Percentiles rank a stretch among this genome's conserved stretches.
phyloP scores from a whole-genome alignment of 192 early-diverging fungal genomes.

The Coemansia asiatica region DNA sequence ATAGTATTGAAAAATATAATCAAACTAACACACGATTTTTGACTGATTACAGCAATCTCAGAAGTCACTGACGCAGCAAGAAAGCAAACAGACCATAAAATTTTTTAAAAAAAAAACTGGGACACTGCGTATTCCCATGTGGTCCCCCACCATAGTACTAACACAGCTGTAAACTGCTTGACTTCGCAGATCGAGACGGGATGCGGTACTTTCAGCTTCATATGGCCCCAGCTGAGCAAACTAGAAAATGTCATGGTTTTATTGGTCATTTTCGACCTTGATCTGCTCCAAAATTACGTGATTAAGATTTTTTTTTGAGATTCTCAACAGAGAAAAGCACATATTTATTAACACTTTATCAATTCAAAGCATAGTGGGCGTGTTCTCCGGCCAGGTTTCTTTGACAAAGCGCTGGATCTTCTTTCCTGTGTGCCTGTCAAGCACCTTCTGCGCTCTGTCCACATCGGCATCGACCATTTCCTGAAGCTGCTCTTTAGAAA shows the following conservation, averaged over 20 bases:
- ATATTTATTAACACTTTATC: neutral
- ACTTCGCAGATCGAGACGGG: constrained; percentile 48
- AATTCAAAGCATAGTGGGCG: constrained; percentile 25
- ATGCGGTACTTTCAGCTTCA: constrained; percentile 26
- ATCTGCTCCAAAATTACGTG: no score
- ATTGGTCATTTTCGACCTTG: neutral
- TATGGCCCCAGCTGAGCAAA: constrained; percentile 34
- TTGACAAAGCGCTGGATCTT: constrained; percentile 40
- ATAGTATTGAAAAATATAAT: no score
- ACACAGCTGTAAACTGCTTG: constrained; percentile 29
- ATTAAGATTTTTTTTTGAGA: no score
- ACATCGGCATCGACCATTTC: constrained; percentile 43
- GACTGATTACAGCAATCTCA: neutral
- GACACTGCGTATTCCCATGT: constrained; percentile 37
- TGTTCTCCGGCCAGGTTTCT: constrained; percentile 48
- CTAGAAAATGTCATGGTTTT: neutral
- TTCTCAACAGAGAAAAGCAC: neutral
- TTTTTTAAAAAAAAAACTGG: constrained; percentile 28
- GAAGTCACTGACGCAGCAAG: neutral
- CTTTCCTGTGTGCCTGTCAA: constrained; percentile 19
- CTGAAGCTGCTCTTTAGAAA: constrained; percentile 43
- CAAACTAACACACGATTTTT: neutral
- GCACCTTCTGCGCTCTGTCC: constrained; percentile 17
- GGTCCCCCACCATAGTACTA: constrained; percentile 42
- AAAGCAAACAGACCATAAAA: no score